Percentiles rank a stretch among this genome's conserved stretches.
Evolutionary conservation across 257 asterid species (phyloP).

Genomic region (Cruciata laevipes): DNA sequence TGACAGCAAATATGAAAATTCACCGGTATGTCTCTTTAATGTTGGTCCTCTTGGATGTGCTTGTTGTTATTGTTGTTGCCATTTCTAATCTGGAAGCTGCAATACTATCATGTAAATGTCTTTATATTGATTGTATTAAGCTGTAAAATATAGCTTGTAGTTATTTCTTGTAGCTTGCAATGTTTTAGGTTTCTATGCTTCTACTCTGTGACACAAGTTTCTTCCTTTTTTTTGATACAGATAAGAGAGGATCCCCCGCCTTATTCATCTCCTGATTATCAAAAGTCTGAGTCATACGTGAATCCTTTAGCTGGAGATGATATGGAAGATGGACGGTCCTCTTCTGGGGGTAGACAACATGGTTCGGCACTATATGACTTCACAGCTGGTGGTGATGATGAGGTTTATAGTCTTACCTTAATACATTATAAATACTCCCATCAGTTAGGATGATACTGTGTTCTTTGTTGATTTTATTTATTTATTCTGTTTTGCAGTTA

Average conservation of each 20-base stretch:
- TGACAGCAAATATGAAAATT: conserved; percentile 45
- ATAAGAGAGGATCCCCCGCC: conserved; percentile 99
- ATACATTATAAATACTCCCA: background rate
- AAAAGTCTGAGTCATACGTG: conserved; percentile 76
- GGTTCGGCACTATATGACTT: conserved; percentile 97
- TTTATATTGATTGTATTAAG: background rate
- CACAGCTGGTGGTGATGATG: conserved; percentile 99
- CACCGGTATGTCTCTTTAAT: conserved; percentile 52
- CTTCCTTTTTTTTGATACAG: conserved; percentile 37
- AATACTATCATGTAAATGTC: background rate
- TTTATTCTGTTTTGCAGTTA: conserved; percentile 48
- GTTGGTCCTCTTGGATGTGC: background rate
- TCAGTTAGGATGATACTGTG: background rate
- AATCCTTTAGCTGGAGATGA: conserved; percentile 85
- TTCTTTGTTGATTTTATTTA: conserved; percentile 13
- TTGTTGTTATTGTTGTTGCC: conserved; percentile 8
- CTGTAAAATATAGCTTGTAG: background rate
- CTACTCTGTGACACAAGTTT: conserved; percentile 1
- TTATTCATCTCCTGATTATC: conserved; percentile 79
- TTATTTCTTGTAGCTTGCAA: background rate
- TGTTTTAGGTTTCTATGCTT: background rate
- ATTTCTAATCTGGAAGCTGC: background rate
- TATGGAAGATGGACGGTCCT: conserved; percentile 58
- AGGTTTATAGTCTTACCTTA: conserved; percentile 38
- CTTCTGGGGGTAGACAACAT: conserved; percentile 63